phyloP scores from a whole-genome alignment of 495 filamentous ascomycete genomes.

The Aspergillus hancockii region DNA sequence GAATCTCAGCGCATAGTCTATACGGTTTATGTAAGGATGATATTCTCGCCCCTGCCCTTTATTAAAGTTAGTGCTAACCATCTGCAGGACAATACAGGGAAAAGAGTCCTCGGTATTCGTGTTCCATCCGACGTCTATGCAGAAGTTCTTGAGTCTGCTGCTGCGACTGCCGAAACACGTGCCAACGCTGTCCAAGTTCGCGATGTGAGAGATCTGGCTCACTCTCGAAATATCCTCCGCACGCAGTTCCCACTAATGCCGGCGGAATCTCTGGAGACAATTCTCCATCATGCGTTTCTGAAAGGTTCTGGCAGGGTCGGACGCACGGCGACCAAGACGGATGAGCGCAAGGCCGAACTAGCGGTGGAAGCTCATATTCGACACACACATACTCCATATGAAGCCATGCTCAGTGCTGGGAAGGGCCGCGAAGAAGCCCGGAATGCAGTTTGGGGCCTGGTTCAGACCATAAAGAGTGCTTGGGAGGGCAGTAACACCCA shows the following conservation, averaged over 20 bases:
- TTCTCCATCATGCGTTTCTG: constrained; percentile 48
- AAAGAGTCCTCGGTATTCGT: constrained; percentile 43
- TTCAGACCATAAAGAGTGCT: constrained; percentile 29
- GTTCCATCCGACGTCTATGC: constrained; percentile 42
- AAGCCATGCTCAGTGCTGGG: constrained; percentile 36
- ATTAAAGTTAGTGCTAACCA: constrained; percentile 4
- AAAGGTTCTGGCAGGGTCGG: constrained; percentile 55
- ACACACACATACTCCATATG: constrained; percentile 50
- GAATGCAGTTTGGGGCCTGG: constrained; percentile 27
- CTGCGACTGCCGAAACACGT: constrained; percentile 39
- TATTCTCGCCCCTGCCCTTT: neutral
- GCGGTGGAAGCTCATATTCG: constrained; percentile 56
- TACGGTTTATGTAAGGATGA: constrained; percentile 41
- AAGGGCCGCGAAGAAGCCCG: constrained; percentile 26
- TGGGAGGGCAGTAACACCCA: constrained; percentile 30
- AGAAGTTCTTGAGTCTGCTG: constrained; percentile 31
- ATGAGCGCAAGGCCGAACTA: constrained; percentile 39
- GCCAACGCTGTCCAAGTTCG: constrained; percentile 38
- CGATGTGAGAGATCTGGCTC: constrained; percentile 35
- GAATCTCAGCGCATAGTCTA: constrained; percentile 41
- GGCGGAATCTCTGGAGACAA: constrained; percentile 27
- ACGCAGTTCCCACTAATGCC: constrained; percentile 49
- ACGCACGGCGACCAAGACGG: constrained; percentile 33
- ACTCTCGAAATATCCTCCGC: constrained; percentile 34
- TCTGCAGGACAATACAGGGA: constrained; percentile 35